Base-by-base conservation (phyloP, 2,329 filamentous ascomycete genomes). In the Neofusicoccum laricinum region DNA sequence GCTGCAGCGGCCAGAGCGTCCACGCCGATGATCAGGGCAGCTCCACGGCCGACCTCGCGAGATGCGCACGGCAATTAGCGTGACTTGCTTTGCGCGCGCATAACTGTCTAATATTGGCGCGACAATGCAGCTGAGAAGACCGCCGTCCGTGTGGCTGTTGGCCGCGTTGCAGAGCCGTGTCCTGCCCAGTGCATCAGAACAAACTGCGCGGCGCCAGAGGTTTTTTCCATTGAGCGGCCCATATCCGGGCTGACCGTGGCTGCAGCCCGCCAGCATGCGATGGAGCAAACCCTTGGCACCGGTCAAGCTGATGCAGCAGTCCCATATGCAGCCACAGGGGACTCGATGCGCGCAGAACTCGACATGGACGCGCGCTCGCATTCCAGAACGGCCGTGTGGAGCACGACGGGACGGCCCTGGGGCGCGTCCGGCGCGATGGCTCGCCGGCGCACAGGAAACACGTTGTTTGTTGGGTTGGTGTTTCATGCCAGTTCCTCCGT, bases 361-460 rank as follows among this genome's bases (percentile, higher is more conserved):
- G 45, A 48, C 17, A 21, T 21, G 45, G 45, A 48, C 14, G 46
- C 46, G 25, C 8, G 46, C 25, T 12, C 2, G 55, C 25, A 43
- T 59, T 59, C 55, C 30, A 36, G 55, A 59, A 59, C 21, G 55
- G 55, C 41, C 55, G 40, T 59, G 55, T 59, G 55, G 55, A 59
- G 55, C 17, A 11, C 3, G 49, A 19, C 55, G 55, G 55, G 43
- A 34, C 55, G 55, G 41, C 40, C 55, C 55, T 46, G 55, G 55
- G 15, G 40, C 41, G 55, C 55, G 25, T 14, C 55, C 40, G 41
- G n/a, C 30, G 25, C 40, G n/a, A 34, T 38, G 50, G 50, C 50
- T 38, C 34, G 32, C 19, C n/a, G 36, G 19, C 51, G 36, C 36
- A 41, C 49, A 38, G 49, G 30, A 57, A 30, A 57, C 53, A 57